phyloP scores from a whole-genome alignment of 495 filamentous ascomycete genomes.

The Bacidia gigantensis region DNA sequence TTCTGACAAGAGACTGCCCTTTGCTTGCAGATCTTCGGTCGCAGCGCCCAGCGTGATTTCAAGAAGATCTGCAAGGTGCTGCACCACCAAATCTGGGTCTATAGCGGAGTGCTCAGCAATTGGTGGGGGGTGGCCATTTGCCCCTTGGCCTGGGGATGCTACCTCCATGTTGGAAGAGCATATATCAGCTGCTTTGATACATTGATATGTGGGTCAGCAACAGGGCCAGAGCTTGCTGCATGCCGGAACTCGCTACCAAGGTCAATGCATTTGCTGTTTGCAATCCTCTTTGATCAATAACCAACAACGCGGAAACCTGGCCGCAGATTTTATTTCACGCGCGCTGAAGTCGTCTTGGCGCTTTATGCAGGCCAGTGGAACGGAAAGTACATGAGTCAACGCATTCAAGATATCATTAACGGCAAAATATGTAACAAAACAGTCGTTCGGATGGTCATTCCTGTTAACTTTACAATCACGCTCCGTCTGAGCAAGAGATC shows the following conservation, averaged over 20 bases:
- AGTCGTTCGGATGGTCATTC: too few species aligned
- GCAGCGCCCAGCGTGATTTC: slow-evolving; percentile 76
- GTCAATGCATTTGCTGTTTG: background rate
- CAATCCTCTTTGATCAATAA: slow-evolving; percentile 1
- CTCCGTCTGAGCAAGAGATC: too few species aligned
- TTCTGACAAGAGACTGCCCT: slow-evolving; percentile 70
- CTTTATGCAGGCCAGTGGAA: too few species aligned
- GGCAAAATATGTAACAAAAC: too few species aligned
- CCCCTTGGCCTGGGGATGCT: slow-evolving; percentile 32
- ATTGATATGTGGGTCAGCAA: slow-evolving; percentile 10
- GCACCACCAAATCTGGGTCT: slow-evolving; percentile 52
- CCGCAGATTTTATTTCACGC: too few species aligned
- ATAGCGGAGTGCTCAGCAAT: slow-evolving; percentile 30
- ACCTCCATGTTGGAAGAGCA: slow-evolving; percentile 35
- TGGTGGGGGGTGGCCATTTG: slow-evolving; percentile 33
- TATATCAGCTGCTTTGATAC: slow-evolving; percentile 7
- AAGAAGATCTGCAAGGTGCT: slow-evolving; percentile 66
- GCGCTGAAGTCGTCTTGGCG: too few species aligned
- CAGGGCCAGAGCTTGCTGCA: background rate
- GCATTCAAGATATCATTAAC: too few species aligned
- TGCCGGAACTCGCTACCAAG: background rate
- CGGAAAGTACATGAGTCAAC: too few species aligned
- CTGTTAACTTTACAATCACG: too few species aligned
- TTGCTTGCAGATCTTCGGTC: slow-evolving; percentile 59
- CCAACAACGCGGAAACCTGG: background rate